These are phyloP conservation scores for Colletotrichum higginsianum DNA, from an alignment of 2,329 filamentous ascomycete genomes.

Conservation along the genomic window DNA sequence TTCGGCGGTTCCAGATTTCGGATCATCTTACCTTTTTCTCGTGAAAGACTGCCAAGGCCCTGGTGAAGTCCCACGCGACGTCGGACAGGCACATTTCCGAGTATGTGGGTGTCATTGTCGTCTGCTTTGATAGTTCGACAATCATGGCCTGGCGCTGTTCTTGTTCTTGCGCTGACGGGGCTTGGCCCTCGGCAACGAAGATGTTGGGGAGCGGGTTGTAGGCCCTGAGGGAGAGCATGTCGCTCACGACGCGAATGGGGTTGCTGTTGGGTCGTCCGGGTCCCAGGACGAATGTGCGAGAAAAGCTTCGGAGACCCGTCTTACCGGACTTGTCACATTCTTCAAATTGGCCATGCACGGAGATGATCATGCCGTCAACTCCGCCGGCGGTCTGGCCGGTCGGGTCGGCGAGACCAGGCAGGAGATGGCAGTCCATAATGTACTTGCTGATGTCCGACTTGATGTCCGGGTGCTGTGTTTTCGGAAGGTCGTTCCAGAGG, in stretches of 20 bases:
- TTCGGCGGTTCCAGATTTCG: constrained; percentile 11
- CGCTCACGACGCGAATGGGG: constrained; percentile 82
- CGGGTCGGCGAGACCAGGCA: constrained; percentile 80
- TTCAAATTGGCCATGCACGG: constrained; percentile 87
- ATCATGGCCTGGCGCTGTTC: constrained; percentile 76
- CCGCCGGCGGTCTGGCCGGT: constrained; percentile 72
- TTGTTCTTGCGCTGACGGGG: constrained; percentile 55
- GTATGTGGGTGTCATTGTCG: constrained; percentile 84
- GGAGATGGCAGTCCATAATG: constrained; percentile 84
- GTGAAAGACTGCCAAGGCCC: constrained; percentile 82
- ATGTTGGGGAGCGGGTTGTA: constrained; percentile 68
- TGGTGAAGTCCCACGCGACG: constrained; percentile 84
- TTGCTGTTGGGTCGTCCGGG: constrained; percentile 77
- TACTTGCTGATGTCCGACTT: constrained; percentile 78
- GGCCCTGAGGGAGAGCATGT: constrained; percentile 81
- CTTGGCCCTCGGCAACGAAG: constrained; percentile 49
- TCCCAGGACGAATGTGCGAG: constrained; percentile 84
- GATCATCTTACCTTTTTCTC: constrained; percentile 76
- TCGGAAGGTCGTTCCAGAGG: constrained; percentile 79
- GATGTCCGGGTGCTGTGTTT: constrained; percentile 82
- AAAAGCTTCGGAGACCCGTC: constrained; percentile 81
- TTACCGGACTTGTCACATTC: constrained; percentile 75
- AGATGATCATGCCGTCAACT: constrained; percentile 84
- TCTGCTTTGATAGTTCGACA: constrained; percentile 81
- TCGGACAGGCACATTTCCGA: constrained; percentile 86